These are phyloP conservation scores for Taxawa tesnikishii DNA, from an alignment of 2,329 filamentous ascomycete genomes.

Conservation along the genomic window DNA sequence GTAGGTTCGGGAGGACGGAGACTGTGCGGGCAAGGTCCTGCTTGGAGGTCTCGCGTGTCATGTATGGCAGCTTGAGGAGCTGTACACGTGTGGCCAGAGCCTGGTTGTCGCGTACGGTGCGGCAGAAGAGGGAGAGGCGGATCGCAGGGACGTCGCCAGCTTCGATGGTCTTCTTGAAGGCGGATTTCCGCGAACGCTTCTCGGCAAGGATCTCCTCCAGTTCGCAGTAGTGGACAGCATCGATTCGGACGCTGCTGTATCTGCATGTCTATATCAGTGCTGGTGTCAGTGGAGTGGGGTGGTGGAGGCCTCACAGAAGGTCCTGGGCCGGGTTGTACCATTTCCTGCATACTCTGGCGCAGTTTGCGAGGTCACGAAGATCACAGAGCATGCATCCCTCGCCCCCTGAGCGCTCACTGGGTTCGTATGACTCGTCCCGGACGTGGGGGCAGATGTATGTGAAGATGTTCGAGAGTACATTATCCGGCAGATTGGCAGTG, in stretches of 20 bases:
- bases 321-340: constrained; percentile 53
- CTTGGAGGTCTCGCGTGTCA: constrained; percentile 81
- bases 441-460: constrained; percentile 72
- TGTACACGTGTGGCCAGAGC: constrained; percentile 57
- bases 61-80: constrained; percentile 83
- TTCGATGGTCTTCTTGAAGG: constrained; percentile 45
- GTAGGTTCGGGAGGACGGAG: constrained; percentile 71
- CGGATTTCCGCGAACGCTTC: constrained; percentile 58
- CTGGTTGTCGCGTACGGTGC: constrained; percentile 68
- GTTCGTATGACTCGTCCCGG: constrained; percentile 63
- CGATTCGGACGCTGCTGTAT: constrained; percentile 82
- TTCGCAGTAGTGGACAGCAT: constrained; percentile 87
- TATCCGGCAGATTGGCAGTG: constrained; percentile 44
- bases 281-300: constrained; percentile 2
- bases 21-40: constrained; percentile 75
- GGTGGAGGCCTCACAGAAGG: constrained; percentile 45
- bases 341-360: constrained; percentile 57
- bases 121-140: constrained; percentile 65
- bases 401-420: constrained; percentile 68
- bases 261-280: constrained; percentile 42
- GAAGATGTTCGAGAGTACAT: constrained; percentile 69
- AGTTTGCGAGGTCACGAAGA: constrained; percentile 74
- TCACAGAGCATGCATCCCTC: constrained; percentile 90
- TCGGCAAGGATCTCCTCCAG: constrained; percentile 73
- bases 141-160: constrained; percentile 67